Percentiles rank a stretch among this genome's conserved stretches.
Conservation (phyloP, 192 early-diverging fungal genomes). For the Coemansia sp. region DNA sequence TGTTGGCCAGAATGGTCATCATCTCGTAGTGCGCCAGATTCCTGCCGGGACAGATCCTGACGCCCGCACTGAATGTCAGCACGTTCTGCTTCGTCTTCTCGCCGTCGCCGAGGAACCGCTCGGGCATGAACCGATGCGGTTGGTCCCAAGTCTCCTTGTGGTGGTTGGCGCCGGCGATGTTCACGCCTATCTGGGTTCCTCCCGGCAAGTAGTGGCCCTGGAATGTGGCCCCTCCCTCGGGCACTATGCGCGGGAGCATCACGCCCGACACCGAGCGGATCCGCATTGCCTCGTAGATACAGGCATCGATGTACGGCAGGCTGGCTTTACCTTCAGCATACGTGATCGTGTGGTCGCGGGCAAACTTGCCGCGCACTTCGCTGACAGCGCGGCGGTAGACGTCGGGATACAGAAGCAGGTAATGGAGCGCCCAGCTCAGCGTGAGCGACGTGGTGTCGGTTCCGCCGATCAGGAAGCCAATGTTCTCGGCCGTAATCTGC, state of each 20-base stretch:
- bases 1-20: slow-evolving; percentile 34
- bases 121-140: slow-evolving; percentile 37
- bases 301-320: slow-evolving; percentile 44
- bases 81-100: slow-evolving; percentile 25
- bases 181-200: slow-evolving; percentile 22
- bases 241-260: slow-evolving; percentile 26
- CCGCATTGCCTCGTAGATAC: slow-evolving; percentile 48
- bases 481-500: slow-evolving; percentile 35
- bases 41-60: slow-evolving; percentile 37
- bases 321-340: slow-evolving; percentile 32
- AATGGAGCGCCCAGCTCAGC: slow-evolving; percentile 41
- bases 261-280: slow-evolving; percentile 29
- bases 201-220: slow-evolving; percentile 39
- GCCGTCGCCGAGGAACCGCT: slow-evolving; percentile 36
- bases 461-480: slow-evolving; percentile 32
- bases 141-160: slow-evolving; percentile 22
- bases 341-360: slow-evolving; percentile 24
- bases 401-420: slow-evolving; percentile 34
- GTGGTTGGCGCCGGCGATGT: slow-evolving; percentile 33
- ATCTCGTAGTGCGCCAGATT: slow-evolving; percentile 48
- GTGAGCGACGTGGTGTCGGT: slow-evolving; percentile 44
- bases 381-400: slow-evolving; percentile 12
- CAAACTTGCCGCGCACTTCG: slow-evolving; percentile 38
- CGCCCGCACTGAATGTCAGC: slow-evolving; percentile 39
- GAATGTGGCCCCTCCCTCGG: slow-evolving; percentile 36